Conservation (phyloP, 208 protist genomes). For the Trypanosoma theileri region DNA sequence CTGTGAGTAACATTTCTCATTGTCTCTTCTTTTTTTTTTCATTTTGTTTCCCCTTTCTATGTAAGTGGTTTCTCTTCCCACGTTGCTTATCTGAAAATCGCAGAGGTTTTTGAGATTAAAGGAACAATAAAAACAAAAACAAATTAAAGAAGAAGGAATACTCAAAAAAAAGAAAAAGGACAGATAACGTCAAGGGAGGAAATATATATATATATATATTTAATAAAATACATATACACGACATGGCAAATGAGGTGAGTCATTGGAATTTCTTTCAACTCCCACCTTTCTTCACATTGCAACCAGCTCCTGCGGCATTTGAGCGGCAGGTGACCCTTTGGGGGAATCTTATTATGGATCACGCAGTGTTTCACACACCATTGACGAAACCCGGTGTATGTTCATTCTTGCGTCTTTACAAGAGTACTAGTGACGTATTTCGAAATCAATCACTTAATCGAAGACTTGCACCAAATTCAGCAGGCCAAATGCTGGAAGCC, state of each 20-base stretch:
- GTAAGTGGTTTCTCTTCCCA: background rate
- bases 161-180: no score
- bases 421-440: slow-evolving; percentile 72
- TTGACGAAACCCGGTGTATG: slow-evolving; percentile 25
- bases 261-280: slow-evolving; percentile 83
- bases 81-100: background rate
- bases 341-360: slow-evolving; percentile 69
- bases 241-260: slow-evolving; percentile 38
- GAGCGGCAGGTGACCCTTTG: slow-evolving; percentile 65
- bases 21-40: slow-evolving; percentile 20
- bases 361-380: slow-evolving; percentile 67
- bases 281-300: slow-evolving; percentile 85
- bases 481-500: slow-evolving; percentile 59
- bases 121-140: no score
- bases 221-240: background rate
- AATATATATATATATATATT: no score
- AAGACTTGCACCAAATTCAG: slow-evolving; percentile 52
- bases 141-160: background rate
- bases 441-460: slow-evolving; percentile 60
- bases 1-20: background rate
- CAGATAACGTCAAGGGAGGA: background rate
- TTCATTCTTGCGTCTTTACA: slow-evolving; percentile 66
- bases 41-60: slow-evolving; percentile 15
- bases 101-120: no score
- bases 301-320: slow-evolving; percentile 58